Conservation (phyloP, 305 asterid species). For the Fraxinus velutina region DNA sequence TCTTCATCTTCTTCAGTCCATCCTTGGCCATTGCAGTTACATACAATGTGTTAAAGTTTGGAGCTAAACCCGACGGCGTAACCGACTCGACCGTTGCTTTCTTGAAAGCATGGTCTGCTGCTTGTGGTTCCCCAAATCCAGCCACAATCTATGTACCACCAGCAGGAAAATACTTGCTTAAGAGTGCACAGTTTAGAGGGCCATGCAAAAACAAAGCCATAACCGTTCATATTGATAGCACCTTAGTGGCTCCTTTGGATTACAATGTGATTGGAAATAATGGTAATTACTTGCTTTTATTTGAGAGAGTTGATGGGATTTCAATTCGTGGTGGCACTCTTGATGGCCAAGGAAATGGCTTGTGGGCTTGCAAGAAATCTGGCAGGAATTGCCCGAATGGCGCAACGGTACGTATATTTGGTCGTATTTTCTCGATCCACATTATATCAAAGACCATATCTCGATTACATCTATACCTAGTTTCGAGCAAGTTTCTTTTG, state of each 20-base stretch:
- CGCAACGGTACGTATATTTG: slow-evolving; percentile 41
- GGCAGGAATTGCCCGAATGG: slow-evolving; percentile 47
- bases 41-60: slow-evolving; percentile 35
- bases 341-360: slow-evolving; percentile 47
- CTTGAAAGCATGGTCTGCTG: slow-evolving; percentile 45
- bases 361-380: slow-evolving; percentile 59
- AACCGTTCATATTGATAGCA: slow-evolving; percentile 43
- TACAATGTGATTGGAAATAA: slow-evolving; percentile 35
- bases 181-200: slow-evolving; percentile 33
- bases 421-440: neutral
- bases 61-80: slow-evolving; percentile 41
- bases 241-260: slow-evolving; percentile 50
- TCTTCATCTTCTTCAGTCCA: slow-evolving; percentile 15
- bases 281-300: slow-evolving; percentile 39
- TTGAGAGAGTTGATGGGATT: slow-evolving; percentile 39
- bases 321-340: slow-evolving; percentile 52
- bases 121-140: slow-evolving; percentile 38
- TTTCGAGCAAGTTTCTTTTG: neutral
- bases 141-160: slow-evolving; percentile 47
- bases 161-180: slow-evolving; percentile 40
- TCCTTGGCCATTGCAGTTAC: slow-evolving; percentile 14
- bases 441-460: neutral
- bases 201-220: slow-evolving; percentile 35
- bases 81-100: slow-evolving; percentile 40
- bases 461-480: neutral